These are phyloP conservation scores for Verticillium albo-atrum DNA, from an alignment of 2,329 filamentous ascomycete species.

Conservation along the genomic window DNA sequence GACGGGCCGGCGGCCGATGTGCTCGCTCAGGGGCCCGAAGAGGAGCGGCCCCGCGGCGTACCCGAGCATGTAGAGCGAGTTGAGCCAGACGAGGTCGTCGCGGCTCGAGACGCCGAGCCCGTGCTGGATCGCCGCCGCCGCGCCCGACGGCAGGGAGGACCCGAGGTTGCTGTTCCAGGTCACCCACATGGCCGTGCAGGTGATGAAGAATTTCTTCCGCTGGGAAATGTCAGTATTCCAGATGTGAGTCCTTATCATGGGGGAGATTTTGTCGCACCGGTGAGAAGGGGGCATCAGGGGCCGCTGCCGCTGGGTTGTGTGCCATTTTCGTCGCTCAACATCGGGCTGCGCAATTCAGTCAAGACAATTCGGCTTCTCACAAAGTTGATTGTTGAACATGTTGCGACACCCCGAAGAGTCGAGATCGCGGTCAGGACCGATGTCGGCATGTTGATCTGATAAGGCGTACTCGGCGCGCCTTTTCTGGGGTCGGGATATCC, in stretches of 20 bases:
- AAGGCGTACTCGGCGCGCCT: neutral
- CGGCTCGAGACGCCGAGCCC: conserved; percentile 52
- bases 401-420: neutral
- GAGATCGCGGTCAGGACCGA: neutral
- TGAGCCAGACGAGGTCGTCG: conserved; percentile 47
- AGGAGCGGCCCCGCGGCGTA: conserved; percentile 58
- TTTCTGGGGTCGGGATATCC: neutral
- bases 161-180: conserved; percentile 67
- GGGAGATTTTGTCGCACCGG: neutral
- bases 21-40: conserved; percentile 63
- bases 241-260: neutral
- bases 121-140: conserved; percentile 49
- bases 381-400: neutral
- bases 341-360: no score
- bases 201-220: neutral
- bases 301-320: neutral
- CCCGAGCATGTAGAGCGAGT: conserved; percentile 59
- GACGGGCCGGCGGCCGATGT: conserved; percentile 51
- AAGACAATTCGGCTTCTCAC: no score
- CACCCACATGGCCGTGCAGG: neutral
- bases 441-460: neutral
- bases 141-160: conserved; percentile 60
- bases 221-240: neutral
- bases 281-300: neutral
- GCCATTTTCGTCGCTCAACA: neutral